Conservation (phyloP, 2,329 filamentous ascomycete species). For the Rhynchosporium agropyri region DNA sequence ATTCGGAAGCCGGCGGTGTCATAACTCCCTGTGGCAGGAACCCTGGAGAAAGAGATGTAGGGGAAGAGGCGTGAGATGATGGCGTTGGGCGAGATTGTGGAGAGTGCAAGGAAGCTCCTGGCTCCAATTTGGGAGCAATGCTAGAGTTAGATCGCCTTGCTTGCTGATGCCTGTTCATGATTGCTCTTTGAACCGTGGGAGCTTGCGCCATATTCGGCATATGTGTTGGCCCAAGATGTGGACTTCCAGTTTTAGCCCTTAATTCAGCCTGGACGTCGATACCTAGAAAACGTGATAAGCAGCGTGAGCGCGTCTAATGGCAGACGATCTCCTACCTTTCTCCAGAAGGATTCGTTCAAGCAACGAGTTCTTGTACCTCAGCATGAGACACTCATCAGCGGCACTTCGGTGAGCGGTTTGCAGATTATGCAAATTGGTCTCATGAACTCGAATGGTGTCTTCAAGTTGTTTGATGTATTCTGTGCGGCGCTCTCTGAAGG, state of each 20-base stretch:
- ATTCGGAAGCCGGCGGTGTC: slow-evolving; percentile 62
- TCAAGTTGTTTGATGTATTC: slow-evolving; percentile 99
- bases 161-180: slow-evolving; percentile 76
- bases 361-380: slow-evolving; percentile 97
- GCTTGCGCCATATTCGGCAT: slow-evolving; percentile 70
- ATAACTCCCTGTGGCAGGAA: slow-evolving; percentile 62
- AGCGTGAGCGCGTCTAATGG: neutral
- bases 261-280: slow-evolving; percentile 98
- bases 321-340: slow-evolving; percentile 65
- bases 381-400: slow-evolving; percentile 95
- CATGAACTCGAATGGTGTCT: slow-evolving; percentile 95
- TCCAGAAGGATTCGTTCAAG: slow-evolving; percentile 94
- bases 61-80: slow-evolving; percentile 75
- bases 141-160: slow-evolving; percentile 71
- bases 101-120: slow-evolving; percentile 52
- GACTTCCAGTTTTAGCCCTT: slow-evolving; percentile 87
- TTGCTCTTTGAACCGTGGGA: slow-evolving; percentile 76
- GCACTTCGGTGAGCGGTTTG: slow-evolving; percentile 94
- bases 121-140: slow-evolving; percentile 74
- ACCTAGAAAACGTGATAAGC: slow-evolving; percentile 53
- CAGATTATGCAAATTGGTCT: slow-evolving; percentile 87
- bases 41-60: slow-evolving; percentile 63
- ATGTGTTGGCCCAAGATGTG: slow-evolving; percentile 71
- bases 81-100: slow-evolving; percentile 81
- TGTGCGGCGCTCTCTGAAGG: slow-evolving; percentile 92